phyloP scores from a whole-genome alignment of 2,329 filamentous ascomycete species.

The Epichloe amarillans region DNA sequence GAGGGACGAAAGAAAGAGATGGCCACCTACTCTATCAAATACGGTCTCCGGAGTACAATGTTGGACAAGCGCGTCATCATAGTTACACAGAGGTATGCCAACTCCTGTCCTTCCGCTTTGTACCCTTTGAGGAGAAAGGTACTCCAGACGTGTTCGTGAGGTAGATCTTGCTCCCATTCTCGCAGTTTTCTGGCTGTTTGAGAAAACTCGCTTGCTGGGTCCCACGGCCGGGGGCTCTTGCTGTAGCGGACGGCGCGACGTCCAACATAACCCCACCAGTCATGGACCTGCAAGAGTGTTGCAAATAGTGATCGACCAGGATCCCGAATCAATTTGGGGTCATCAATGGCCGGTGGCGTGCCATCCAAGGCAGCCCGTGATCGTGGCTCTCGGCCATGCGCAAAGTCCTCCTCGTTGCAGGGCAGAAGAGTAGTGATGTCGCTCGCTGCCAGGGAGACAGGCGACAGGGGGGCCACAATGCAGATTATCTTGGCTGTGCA shows the following conservation, averaged over 20 bases:
- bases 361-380: constrained; percentile 40
- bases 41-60: constrained; percentile 41
- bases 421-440: constrained; percentile 43
- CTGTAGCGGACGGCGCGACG: constrained; percentile 33
- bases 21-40: constrained; percentile 32
- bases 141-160: constrained; percentile 34
- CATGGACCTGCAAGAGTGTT: constrained; percentile 39
- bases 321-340: constrained; percentile 29
- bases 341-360: constrained; percentile 34
- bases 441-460: constrained; percentile 34
- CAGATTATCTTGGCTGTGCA: constrained; percentile 44
- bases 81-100: constrained; percentile 41
- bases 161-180: constrained; percentile 36
- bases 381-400: constrained; percentile 30
- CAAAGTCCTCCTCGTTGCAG: constrained; percentile 38
- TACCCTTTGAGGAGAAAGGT: constrained; percentile 28
- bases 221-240: constrained; percentile 31
- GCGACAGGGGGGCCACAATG: constrained; percentile 37
- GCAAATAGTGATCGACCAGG: constrained; percentile 39
- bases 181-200: constrained; percentile 27
- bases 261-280: constrained; percentile 39
- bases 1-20: background rate
- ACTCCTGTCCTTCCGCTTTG: constrained; percentile 33
- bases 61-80: constrained; percentile 43
- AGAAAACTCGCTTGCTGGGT: constrained; percentile 33